Percentiles rank a stretch among this genome's conserved stretches.
phyloP scores from a whole-genome alignment of 1,284 basidiomycete species.

The Fomitopsis betulina region DNA sequence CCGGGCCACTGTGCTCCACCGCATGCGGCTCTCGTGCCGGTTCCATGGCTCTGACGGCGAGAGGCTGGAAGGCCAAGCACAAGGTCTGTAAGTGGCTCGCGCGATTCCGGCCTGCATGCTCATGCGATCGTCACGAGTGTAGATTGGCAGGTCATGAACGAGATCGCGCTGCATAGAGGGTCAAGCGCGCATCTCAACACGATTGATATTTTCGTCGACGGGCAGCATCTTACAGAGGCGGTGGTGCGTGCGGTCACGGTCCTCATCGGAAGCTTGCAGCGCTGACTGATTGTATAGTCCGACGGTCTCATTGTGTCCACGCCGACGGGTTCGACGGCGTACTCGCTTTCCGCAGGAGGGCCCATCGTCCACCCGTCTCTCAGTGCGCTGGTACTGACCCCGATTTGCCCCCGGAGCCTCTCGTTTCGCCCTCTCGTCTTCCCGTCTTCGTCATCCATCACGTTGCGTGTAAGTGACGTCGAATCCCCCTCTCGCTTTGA shows the following conservation, averaged over 20 bases:
- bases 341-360: slow-evolving; percentile 93
- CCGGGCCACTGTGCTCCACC: slow-evolving; percentile 75
- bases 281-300: slow-evolving; percentile 48
- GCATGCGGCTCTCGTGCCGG: slow-evolving; percentile 83
- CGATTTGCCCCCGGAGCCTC: slow-evolving; percentile 91
- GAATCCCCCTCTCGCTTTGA: background rate
- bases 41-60: slow-evolving; percentile 62
- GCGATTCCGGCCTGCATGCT: background rate
- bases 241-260: slow-evolving; percentile 58
- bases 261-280: background rate
- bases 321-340: slow-evolving; percentile 95
- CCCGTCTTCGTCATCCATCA: slow-evolving; percentile 79
- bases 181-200: slow-evolving; percentile 90
- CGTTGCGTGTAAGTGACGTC: slow-evolving; percentile 61
- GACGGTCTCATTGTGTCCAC: slow-evolving; percentile 95
- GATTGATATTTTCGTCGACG: slow-evolving; percentile 94
- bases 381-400: slow-evolving; percentile 87
- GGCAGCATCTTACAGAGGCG: slow-evolving; percentile 91
- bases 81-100: slow-evolving; percentile 38
- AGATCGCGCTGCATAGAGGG: slow-evolving; percentile 90
- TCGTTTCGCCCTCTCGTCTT: slow-evolving; percentile 92
- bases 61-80: slow-evolving; percentile 48
- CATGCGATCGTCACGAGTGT: background rate
- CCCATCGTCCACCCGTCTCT: slow-evolving; percentile 95
- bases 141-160: slow-evolving; percentile 98